Percentiles rank a stretch among this genome's conserved stretches.
phyloP scores from a whole-genome alignment of 1,284 basidiomycete species.

The Violaceomyces palustris region DNA sequence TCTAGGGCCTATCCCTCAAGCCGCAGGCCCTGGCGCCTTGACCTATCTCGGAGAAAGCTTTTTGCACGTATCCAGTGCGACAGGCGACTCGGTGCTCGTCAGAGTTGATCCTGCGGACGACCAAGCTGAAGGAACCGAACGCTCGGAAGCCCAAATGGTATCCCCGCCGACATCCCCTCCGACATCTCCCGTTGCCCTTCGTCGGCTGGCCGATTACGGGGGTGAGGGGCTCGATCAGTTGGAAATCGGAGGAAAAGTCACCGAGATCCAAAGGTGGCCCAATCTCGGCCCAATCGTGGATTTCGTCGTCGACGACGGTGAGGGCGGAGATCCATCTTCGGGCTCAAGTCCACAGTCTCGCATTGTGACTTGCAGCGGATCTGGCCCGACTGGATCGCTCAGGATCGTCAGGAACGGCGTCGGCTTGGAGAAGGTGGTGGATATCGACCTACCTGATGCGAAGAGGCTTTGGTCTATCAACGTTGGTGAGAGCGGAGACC shows the following conservation, averaged over 20 bases:
- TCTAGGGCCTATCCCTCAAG: slow-evolving; percentile 22
- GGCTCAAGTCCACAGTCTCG: slow-evolving; percentile 60
- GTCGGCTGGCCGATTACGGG: too few relatives aligned
- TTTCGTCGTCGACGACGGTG: slow-evolving; percentile 71
- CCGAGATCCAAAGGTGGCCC: slow-evolving; percentile 24
- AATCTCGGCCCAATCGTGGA: slow-evolving; percentile 79
- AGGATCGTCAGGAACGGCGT: slow-evolving; percentile 80
- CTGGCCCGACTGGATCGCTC: slow-evolving; percentile 71
- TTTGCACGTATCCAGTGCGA: slow-evolving; percentile 33
- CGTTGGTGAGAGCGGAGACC: neutral
- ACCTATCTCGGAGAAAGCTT: slow-evolving; percentile 39
- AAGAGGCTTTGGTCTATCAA: slow-evolving; percentile 17
- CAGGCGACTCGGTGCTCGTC: slow-evolving; percentile 33
- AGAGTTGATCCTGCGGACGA: neutral
- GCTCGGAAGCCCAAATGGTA: slow-evolving; percentile 8
- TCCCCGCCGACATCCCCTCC: slow-evolving; percentile 27
- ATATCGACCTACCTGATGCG: slow-evolving; percentile 8
- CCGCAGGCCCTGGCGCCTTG: slow-evolving; percentile 31
- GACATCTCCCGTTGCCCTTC: too few relatives aligned
- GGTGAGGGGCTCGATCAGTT: too few relatives aligned
- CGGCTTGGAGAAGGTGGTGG: slow-evolving; percentile 65
- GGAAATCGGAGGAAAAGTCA: slow-evolving; percentile 1
- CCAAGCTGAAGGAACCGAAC: neutral
- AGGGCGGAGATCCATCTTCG: slow-evolving; percentile 53
- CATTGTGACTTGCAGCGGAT: slow-evolving; percentile 84